These are phyloP conservation scores for Trichoderma afroharzianum DNA, from an alignment of 2,329 filamentous ascomycete genomes.

Conservation along the genomic window DNA sequence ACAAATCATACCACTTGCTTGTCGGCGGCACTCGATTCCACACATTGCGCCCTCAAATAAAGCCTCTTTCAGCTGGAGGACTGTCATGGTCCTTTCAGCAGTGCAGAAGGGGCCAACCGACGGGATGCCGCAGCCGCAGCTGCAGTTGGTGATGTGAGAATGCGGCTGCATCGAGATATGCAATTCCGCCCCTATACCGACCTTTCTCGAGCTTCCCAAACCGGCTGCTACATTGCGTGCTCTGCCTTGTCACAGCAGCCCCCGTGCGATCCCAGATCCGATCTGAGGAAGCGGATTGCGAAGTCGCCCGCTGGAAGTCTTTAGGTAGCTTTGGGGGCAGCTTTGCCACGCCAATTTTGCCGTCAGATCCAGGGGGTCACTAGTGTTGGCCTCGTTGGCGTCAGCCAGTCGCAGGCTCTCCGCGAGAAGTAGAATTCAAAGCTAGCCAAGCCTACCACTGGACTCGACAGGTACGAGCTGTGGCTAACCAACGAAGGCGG, in stretches of 20 bases:
- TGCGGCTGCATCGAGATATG: neutral
- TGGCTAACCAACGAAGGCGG: neutral
- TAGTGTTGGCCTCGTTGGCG: conserved; percentile 1
- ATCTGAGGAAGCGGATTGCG: conserved; percentile 4
- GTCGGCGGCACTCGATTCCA: neutral
- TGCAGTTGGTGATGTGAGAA: neutral
- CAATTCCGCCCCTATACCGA: conserved; percentile 1
- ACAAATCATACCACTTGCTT: neutral
- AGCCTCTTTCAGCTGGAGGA: neutral
- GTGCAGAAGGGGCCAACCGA: neutral
- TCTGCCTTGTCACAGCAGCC: neutral
- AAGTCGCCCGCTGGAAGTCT: neutral
- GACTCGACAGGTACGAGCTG: neutral
- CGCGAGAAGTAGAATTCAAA: neutral
- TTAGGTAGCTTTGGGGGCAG: neutral
- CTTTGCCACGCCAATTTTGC: neutral
- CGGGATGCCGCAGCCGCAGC: neutral
- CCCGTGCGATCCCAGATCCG: conserved; percentile 10
- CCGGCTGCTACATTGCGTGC: neutral
- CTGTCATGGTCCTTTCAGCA: neutral
- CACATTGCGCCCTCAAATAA: neutral
- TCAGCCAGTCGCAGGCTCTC: neutral
- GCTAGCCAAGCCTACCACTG: neutral
- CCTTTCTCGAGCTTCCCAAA: conserved; percentile 5
- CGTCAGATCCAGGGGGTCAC: conserved; percentile 4